Evolutionary conservation across 805 yeast genomes (phyloP).

Genomic region (Maudiozyma serrabonitensis): DNA sequence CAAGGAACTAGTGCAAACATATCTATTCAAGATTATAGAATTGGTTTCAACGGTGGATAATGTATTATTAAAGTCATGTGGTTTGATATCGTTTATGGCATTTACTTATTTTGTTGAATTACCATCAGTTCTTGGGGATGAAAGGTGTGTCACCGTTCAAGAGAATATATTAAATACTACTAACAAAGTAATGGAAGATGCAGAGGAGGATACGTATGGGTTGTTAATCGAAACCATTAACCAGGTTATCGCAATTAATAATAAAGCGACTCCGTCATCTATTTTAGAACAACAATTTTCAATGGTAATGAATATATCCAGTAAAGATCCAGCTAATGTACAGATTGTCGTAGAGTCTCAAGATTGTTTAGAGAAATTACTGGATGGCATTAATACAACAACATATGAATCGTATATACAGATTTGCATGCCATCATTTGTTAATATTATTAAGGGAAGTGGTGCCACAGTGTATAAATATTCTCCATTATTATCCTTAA

Average conservation of each 20-base stretch:
- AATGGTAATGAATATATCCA: constrained; percentile 53
- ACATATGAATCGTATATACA: constrained; percentile 42
- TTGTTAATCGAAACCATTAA: constrained; percentile 63
- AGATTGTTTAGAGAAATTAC: constrained; percentile 55
- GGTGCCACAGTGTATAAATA: constrained; percentile 33
- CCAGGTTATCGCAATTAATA: constrained; percentile 30
- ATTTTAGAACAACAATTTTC: constrained; percentile 34
- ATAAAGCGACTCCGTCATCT: constrained; percentile 18
- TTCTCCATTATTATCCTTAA: constrained; percentile 40
- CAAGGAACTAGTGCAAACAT: constrained; percentile 25
- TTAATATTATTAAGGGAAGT: constrained; percentile 30
- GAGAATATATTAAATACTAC: constrained; percentile 30
- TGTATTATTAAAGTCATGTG: constrained; percentile 25
- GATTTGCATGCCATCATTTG: constrained; percentile 42
- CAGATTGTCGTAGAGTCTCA: constrained; percentile 57
- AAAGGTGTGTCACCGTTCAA: constrained; percentile 14
- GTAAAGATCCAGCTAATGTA: constrained; percentile 65
- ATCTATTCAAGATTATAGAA: constrained; percentile 16
- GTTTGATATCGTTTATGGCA: constrained; percentile 44
- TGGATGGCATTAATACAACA: constrained; percentile 37
- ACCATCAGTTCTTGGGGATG: constrained; percentile 18
- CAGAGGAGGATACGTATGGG: constrained; percentile 75
- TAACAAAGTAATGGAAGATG: constrained; percentile 40
- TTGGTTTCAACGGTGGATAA: constrained; percentile 23
- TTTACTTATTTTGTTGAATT: constrained; percentile 35